Percentiles rank a stretch among this genome's conserved stretches.
These are phyloP conservation scores for Russula sp. DNA, from an alignment of 768 basidiomycete species.

Conservation along the genomic window DNA sequence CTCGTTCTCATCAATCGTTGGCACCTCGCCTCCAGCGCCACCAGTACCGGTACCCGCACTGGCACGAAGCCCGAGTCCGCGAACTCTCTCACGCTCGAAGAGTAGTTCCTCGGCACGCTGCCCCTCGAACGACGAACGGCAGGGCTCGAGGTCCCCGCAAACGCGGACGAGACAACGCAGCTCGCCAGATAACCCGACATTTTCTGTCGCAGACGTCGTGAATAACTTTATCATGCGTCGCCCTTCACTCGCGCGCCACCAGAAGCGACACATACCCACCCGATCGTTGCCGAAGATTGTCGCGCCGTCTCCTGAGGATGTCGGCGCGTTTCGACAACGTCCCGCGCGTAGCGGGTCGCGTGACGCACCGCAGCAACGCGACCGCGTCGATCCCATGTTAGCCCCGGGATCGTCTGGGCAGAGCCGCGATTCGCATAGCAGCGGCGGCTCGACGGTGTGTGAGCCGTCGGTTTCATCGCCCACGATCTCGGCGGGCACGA, in stretches of 20 bases:
- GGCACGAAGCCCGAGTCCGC: neutral
- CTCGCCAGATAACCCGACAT: conserved; percentile 46
- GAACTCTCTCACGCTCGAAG: neutral
- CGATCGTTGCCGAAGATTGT: conserved; percentile 1
- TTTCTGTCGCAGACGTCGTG: conserved; percentile 42
- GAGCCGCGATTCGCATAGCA: conserved; percentile 14
- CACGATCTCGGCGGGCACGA: neutral
- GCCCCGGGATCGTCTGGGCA: conserved; percentile 26
- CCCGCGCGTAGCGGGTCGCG: conserved; percentile 25
- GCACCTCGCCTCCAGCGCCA: conserved; percentile 23
- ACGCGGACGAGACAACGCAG: conserved; percentile 13
- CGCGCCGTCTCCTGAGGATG: conserved; percentile 21
- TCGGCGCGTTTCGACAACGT: conserved; percentile 24
- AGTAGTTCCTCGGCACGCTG: neutral
- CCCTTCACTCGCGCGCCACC: conserved; percentile 16
- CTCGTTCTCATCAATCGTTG: conserved; percentile 52
- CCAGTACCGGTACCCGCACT: neutral
- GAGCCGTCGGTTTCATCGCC: conserved; percentile 13
- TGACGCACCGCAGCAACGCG: conserved; percentile 19
- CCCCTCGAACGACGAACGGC: neutral
- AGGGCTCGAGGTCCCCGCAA: neutral
- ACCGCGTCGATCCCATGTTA: conserved; percentile 10
- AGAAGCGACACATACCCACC: conserved; percentile 1
- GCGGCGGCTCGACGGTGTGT: conserved; percentile 20
- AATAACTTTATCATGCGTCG: conserved; percentile 37